Percentiles rank a stretch among this genome's conserved stretches.
phyloP scores from a whole-genome alignment of 805 yeast species.

The Maudiozyma bulderi region DNA sequence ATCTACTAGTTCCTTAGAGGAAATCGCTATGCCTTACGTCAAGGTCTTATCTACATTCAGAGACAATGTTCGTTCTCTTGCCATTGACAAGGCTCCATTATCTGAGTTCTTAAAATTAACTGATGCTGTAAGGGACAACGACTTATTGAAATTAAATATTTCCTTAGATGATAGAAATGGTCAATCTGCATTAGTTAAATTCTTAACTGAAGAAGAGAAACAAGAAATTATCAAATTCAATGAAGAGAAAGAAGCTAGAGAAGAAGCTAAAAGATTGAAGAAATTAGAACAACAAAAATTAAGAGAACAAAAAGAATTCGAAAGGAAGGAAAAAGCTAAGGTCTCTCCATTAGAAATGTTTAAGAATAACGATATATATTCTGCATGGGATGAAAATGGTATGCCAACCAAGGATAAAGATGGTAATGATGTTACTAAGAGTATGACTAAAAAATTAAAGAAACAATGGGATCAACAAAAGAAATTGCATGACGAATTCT shows the following conservation, averaged over 20 bases:
- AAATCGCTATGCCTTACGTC: slow-evolving; percentile 67
- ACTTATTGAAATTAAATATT: slow-evolving; percentile 65
- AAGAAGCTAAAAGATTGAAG: slow-evolving; percentile 27
- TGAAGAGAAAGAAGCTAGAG: slow-evolving; percentile 46
- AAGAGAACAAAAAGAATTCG: slow-evolving; percentile 54
- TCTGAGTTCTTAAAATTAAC: slow-evolving; percentile 53
- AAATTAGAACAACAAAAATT: slow-evolving; percentile 46
- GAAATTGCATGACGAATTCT: slow-evolving; percentile 66
- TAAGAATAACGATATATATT: slow-evolving; percentile 43
- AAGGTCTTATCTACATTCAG: slow-evolving; percentile 71
- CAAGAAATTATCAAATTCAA: slow-evolving; percentile 49
- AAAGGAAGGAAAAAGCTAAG: slow-evolving; percentile 56
- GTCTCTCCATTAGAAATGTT: slow-evolving; percentile 67
- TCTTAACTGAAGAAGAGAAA: slow-evolving; percentile 61
- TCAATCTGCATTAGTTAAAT: slow-evolving; percentile 73
- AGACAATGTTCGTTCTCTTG: slow-evolving; percentile 66
- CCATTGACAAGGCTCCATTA: slow-evolving; percentile 50
- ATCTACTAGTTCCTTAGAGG: slow-evolving; percentile 39
- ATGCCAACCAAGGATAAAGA: slow-evolving; percentile 64
- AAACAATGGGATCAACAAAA: slow-evolving; percentile 75
- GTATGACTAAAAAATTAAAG: slow-evolving; percentile 69
- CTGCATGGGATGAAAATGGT: slow-evolving; percentile 80
- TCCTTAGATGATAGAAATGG: slow-evolving; percentile 84
- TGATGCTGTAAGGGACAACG: slow-evolving; percentile 65
- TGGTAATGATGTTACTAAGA: slow-evolving; percentile 81